Conservation (phyloP, 2,329 filamentous ascomycete genomes). For the Dactylellina parvicollis region DNA sequence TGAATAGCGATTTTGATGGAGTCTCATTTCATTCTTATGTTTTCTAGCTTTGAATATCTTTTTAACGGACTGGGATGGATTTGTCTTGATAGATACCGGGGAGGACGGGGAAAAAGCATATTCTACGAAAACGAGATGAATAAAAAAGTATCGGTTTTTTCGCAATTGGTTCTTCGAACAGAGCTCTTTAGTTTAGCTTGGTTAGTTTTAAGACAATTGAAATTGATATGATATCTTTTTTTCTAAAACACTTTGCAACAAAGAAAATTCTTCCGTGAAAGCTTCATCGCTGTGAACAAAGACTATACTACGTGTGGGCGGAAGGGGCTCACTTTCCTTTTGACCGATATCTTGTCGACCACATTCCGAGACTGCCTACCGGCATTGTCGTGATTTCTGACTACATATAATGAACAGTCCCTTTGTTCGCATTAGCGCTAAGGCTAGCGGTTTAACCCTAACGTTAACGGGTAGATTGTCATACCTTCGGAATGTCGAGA, state of each 20-base stretch:
- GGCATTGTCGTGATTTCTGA: no score
- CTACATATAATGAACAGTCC: no score
- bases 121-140: constrained; percentile 44
- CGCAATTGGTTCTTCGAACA: constrained; percentile 4
- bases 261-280: background rate
- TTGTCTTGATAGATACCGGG: constrained; percentile 47
- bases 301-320: no score
- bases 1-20: constrained; percentile 26
- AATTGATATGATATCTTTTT: background rate
- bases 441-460: background rate
- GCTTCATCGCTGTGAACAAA: no score
- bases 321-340: no score
- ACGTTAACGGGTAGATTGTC: background rate
- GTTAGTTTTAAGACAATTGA: constrained; percentile 8
- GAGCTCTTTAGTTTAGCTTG: background rate
- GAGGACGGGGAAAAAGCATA: constrained; percentile 24
- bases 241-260: background rate
- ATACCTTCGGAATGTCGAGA: background rate
- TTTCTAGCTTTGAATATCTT: constrained; percentile 18
- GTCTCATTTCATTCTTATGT: constrained; percentile 6
- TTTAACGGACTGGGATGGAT: constrained; percentile 29
- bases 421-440: no score
- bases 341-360: background rate
- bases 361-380: no score
- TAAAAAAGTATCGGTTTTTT: constrained; percentile 39